Percentiles rank a stretch among this genome's conserved stretches.
Conservation (phyloP, 148 eudicot genomes). For the Rheum nobile region DNA sequence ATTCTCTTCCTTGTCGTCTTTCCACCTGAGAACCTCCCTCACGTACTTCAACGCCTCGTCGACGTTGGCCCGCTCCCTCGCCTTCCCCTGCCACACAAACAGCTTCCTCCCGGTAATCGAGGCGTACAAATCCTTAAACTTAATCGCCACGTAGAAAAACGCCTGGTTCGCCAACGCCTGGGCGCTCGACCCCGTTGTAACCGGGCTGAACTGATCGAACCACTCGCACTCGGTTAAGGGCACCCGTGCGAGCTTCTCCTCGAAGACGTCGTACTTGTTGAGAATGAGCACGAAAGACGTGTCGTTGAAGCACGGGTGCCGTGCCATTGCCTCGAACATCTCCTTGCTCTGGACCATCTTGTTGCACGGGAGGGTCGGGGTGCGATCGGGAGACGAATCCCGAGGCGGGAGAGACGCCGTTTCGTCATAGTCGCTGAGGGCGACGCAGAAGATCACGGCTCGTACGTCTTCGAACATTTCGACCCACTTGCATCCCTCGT, state of each 20-base stretch:
- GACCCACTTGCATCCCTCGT: constrained; percentile 91
- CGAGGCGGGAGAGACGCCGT: constrained; percentile 25
- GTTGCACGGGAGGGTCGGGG: constrained; percentile 16
- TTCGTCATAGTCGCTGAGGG: constrained; percentile 85
- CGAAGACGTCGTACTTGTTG: constrained; percentile 85
- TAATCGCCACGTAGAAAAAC: constrained; percentile 90
- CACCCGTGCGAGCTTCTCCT: constrained; percentile 58
- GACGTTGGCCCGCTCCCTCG: constrained; percentile 60
- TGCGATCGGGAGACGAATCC: neutral
- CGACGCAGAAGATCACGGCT: constrained; percentile 58
- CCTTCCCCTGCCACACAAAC: constrained; percentile 90
- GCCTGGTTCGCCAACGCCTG: constrained; percentile 87
- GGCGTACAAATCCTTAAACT: constrained; percentile 79
- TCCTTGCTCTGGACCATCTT: constrained; percentile 74
- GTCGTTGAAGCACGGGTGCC: constrained; percentile 77
- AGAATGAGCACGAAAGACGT: constrained; percentile 69
- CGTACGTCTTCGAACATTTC: constrained; percentile 98
- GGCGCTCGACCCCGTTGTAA: constrained; percentile 47
- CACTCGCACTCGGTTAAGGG: constrained; percentile 72
- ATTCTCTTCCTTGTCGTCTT: constrained; percentile 75
- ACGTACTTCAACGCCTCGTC: constrained; percentile 83
- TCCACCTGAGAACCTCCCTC: constrained; percentile 90
- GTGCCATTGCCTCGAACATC: constrained; percentile 64
- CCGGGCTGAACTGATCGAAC: constrained; percentile 72
- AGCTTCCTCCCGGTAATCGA: constrained; percentile 75